A percentile compares a stretch with the other conserved stretches of the same genome.
Evolutionary conservation across 306 rosid genomes (phyloP).

Genomic region (Trichosanthes cucumerina): DNA sequence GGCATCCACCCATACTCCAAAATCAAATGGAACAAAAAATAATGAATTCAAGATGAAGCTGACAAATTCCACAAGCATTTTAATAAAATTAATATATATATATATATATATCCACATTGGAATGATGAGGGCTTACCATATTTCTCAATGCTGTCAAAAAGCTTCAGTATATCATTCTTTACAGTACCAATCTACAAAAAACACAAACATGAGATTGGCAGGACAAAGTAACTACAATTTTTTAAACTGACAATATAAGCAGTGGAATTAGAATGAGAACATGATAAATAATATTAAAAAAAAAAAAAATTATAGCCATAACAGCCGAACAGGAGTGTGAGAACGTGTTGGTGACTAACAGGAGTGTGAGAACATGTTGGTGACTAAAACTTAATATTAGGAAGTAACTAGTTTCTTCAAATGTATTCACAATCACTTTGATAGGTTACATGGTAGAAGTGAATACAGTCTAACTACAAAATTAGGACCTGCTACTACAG

Average conservation of each 20-base stretch:
- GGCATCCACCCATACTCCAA: background rate
- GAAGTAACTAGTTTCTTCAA: background rate
- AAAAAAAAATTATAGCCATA: background rate
- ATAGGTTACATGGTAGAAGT: background rate
- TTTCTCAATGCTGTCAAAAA: conserved; percentile 87
- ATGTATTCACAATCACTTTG: background rate
- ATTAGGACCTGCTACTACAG: background rate
- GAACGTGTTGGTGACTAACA: background rate
- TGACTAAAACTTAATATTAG: background rate
- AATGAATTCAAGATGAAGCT: conserved; percentile 1
- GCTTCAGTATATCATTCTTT: conserved; percentile 76
- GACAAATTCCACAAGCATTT: background rate
- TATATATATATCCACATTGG: background rate
- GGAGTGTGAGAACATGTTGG: background rate
- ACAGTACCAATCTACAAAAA: conserved; percentile 56
- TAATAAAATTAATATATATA: too few species aligned
- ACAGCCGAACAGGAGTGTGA: background rate
- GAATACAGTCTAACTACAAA: background rate
- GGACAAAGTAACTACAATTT: background rate
- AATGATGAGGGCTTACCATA: conserved; percentile 56
- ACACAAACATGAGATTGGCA: conserved; percentile 18
- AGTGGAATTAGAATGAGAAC: background rate
- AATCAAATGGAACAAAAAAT: background rate
- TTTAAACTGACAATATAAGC: background rate
- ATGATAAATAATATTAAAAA: background rate